phyloP scores from a whole-genome alignment of 164 flowering plant species.

The Kingdonia uniflora region DNA sequence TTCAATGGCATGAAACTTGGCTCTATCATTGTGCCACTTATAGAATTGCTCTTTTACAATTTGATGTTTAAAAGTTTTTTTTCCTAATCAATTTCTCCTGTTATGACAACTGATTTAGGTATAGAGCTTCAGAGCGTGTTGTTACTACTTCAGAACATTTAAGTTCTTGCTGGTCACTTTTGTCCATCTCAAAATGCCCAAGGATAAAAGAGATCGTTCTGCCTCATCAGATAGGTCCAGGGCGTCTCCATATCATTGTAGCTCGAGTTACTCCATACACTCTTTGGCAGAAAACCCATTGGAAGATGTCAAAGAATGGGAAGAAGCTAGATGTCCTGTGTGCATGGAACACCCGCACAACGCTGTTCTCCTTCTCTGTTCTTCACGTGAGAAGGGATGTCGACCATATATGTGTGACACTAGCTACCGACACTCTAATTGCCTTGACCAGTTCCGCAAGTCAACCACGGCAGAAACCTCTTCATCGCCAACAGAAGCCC shows the following conservation, averaged over 20 bases:
- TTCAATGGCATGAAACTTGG: too few species aligned
- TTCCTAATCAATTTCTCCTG: too few species aligned
- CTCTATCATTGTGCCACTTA: too few species aligned
- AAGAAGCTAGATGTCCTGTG: constrained; percentile 88
- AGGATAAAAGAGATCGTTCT: constrained; percentile 62
- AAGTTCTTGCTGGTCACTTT: background rate
- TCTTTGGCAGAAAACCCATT: constrained; percentile 25
- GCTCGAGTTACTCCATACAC: constrained; percentile 33
- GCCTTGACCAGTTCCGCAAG: constrained; percentile 78
- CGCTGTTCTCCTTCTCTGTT: constrained; percentile 71
- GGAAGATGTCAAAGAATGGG: constrained; percentile 69
- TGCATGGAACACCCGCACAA: constrained; percentile 98
- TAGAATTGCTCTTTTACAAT: too few species aligned
- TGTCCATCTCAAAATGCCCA: constrained; percentile 39
- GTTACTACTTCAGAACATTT: too few species aligned
- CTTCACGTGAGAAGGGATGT: constrained; percentile 81
- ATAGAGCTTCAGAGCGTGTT: too few species aligned
- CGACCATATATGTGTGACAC: constrained; percentile 94
- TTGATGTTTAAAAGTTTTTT: too few species aligned
- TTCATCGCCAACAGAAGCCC: constrained; percentile 2
- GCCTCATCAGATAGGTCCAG: constrained; percentile 39
- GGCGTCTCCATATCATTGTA: constrained; percentile 55
- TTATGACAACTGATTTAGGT: too few species aligned
- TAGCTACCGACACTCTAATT: constrained; percentile 85
- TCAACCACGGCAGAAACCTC: constrained; percentile 28